Conservation (phyloP, 257 asterid genomes). For the Mitragyna speciosa region DNA sequence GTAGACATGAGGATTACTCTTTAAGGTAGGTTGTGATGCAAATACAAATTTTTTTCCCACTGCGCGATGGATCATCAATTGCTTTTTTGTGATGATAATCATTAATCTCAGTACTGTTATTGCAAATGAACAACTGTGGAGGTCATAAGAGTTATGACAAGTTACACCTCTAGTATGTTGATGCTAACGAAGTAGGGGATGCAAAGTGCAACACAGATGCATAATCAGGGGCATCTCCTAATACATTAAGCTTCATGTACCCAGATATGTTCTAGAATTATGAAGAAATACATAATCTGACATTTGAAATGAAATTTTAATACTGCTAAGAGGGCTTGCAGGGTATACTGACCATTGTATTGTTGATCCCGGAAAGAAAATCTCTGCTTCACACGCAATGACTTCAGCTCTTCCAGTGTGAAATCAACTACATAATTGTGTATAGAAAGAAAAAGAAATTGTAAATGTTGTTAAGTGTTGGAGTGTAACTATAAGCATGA, state of each 20-base stretch:
- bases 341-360: slow-evolving; percentile 60
- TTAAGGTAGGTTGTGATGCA: too few relatives aligned
- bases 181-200: not conserved
- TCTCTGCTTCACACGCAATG: slow-evolving; percentile 82
- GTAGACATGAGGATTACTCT: not conserved
- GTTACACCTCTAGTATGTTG: not conserved
- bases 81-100: not conserved
- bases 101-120: not conserved
- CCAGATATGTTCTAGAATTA: not conserved
- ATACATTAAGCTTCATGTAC: not conserved
- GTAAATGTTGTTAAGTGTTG: not conserved
- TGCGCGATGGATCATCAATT: not conserved
- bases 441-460: slow-evolving; percentile 14
- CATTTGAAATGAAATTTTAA: not conserved
- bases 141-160: not conserved
- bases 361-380: slow-evolving; percentile 77
- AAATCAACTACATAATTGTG: slow-evolving; percentile 64
- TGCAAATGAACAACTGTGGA: not conserved
- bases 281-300: not conserved
- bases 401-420: slow-evolving; percentile 72
- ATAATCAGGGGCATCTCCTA: not conserved
- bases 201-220: not conserved
- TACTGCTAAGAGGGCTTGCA: not conserved
- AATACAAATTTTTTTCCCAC: not conserved
- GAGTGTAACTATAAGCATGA: not conserved